Evolutionary conservation across 345 rosid species (phyloP), one percentile per base, ranked within the genome.

Genomic region (Eucalyptus microcorys): DNA sequence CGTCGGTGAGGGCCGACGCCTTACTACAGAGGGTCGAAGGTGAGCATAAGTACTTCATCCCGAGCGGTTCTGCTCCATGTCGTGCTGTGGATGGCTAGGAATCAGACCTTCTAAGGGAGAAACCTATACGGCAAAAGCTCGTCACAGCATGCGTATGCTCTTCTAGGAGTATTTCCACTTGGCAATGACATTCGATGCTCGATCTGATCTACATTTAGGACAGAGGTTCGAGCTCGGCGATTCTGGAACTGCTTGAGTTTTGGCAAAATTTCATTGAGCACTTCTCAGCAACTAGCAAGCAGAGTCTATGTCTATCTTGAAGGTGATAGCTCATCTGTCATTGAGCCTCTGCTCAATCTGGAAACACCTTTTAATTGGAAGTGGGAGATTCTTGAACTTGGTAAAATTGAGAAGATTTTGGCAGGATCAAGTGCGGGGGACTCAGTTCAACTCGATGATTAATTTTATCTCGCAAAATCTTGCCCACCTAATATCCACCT

Each of bases 271-370:
- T 49, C 19, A 49, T 15, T 24, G 30, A 21, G 24, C 61, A 21
- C 61, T 55, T 21, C 27, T 24, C 24, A 55, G 61, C 61, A 55
- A 21, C 30, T 21, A 55, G 30, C 13, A 2, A 55, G 61, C 30
- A 24, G 61, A 24, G 61, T 55, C 61, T 1, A 5, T 24, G 64
- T 57, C 64, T 57, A 57, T 57, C 2, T 57, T 57, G 27, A 24
- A 57, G 64, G 30, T 2, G 64, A 24, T 0, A 24, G n/a, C 13
- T 57, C 0, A 0, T 57, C 64, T 2, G 13, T 57, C 0, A 22
- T 4, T 10, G 64, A 57, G n/a, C 64, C 61, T 55, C 61, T 55
- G 61, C 10, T 0, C 30, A 24, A 22, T 55, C 30, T 24, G 61
- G 61, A 55, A 55, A 22, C 3, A 24, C 30, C 61, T 55, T 30